A percentile compares a stretch with the other conserved stretches of the same genome.
These are phyloP conservation scores for Metschnikowia cerradonensis DNA, from an alignment of 805 yeast genomes.

Conservation along the genomic window DNA sequence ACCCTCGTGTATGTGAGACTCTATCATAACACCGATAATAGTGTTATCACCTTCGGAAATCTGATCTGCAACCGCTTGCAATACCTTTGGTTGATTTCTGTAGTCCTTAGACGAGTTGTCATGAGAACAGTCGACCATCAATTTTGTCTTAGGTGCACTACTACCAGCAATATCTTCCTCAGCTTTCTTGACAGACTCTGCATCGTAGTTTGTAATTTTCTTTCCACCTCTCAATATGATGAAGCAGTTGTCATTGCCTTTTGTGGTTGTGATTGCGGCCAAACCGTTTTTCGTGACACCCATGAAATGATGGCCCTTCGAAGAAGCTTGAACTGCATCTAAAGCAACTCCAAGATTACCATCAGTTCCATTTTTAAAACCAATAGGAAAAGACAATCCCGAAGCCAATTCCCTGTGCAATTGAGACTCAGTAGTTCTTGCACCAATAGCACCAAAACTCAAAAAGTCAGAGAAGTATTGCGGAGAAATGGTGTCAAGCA, in stretches of 20 bases:
- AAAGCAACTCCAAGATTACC: slow-evolving; percentile 92
- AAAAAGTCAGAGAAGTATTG: slow-evolving; percentile 90
- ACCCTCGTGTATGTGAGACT: slow-evolving; percentile 87
- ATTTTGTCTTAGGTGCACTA: slow-evolving; percentile 56
- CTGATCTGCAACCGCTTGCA: slow-evolving; percentile 73
- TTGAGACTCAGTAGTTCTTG: slow-evolving; percentile 98
- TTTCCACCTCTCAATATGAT: slow-evolving; percentile 95
- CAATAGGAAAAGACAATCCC: slow-evolving; percentile 95
- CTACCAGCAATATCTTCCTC: slow-evolving; percentile 45
- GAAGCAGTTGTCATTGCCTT: slow-evolving; percentile 87
- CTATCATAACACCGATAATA: slow-evolving; percentile 95
- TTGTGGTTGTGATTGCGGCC: slow-evolving; percentile 93
- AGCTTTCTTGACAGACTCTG: slow-evolving; percentile 58
- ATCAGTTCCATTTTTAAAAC: slow-evolving; percentile 97
- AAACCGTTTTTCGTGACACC: slow-evolving; percentile 95
- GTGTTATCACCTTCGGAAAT: slow-evolving; percentile 65
- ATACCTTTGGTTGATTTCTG: slow-evolving; percentile 90
- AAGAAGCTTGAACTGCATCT: slow-evolving; percentile 90
- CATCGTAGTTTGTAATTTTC: slow-evolving; percentile 85
- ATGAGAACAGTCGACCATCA: slow-evolving; percentile 92
- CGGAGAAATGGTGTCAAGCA: slow-evolving; percentile 97
- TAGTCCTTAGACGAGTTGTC: slow-evolving; percentile 91
- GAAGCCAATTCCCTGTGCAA: slow-evolving; percentile 96
- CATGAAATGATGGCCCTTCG: slow-evolving; percentile 90
- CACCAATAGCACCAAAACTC: slow-evolving; percentile 97